These are phyloP conservation scores for Starmerella stellata DNA, from an alignment of 805 yeast genomes.

Conservation along the genomic window DNA sequence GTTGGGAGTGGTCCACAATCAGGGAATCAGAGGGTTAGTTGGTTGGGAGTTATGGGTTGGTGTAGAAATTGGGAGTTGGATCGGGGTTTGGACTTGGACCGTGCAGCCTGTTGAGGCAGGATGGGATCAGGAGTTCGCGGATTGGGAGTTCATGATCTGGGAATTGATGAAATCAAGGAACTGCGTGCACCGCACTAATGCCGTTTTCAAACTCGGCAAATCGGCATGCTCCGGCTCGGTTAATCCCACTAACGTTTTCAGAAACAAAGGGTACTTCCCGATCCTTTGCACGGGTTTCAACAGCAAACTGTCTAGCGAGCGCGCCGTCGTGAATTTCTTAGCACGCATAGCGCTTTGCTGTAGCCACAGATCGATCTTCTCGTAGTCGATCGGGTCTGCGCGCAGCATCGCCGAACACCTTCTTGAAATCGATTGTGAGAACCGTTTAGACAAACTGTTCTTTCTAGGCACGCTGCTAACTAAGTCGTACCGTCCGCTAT, in stretches of 20 bases:
- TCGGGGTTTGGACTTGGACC: too few relatives aligned
- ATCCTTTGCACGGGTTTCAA: constrained; percentile 32
- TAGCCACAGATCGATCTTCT: constrained; percentile 20
- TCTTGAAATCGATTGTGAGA: neutral
- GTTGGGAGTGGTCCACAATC: too few relatives aligned
- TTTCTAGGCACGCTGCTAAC: too few relatives aligned
- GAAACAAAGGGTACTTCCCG: constrained; percentile 27
- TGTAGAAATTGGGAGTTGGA: too few relatives aligned
- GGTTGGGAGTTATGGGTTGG: too few relatives aligned
- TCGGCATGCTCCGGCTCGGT: constrained; percentile 29
- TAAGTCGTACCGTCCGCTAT: too few relatives aligned
- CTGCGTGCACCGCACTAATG: constrained; percentile 11
- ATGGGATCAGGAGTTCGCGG: too few relatives aligned
- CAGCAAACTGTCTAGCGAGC: constrained; percentile 28
- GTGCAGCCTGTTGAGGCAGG: too few relatives aligned
- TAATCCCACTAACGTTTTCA: constrained; percentile 20
- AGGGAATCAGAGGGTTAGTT: too few relatives aligned
- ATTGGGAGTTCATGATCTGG: too few relatives aligned
- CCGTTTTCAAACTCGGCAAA: constrained; percentile 23
- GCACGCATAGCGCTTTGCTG: constrained; percentile 19
- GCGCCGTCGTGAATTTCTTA: constrained; percentile 21
- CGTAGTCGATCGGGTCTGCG: neutral
- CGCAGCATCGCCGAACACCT: neutral
- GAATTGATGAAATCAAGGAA: constrained; percentile 14
- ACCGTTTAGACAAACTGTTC: neutral